Conservation (phyloP, 441 rosid genomes). For the Bocquillonia castaneifolia region DNA sequence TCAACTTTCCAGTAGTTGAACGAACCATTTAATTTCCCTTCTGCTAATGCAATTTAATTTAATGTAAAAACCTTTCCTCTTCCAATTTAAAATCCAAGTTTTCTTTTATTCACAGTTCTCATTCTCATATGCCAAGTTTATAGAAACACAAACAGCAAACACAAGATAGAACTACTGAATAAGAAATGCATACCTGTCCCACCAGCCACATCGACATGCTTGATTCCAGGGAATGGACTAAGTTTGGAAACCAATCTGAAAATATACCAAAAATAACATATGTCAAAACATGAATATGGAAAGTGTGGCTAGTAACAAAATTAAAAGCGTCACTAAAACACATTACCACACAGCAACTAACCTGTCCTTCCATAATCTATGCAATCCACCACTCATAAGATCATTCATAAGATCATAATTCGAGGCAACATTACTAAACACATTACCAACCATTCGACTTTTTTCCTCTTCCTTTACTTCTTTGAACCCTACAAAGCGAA, state of each 20-base stretch:
- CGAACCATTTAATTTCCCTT: background rate
- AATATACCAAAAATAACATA: constrained; percentile 12
- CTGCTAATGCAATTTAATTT: background rate
- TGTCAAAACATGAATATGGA: constrained; percentile 13
- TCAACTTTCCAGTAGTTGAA: background rate
- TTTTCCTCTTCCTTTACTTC: constrained; percentile 82
- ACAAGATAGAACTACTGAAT: constrained; percentile 1
- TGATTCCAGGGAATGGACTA: constrained; percentile 88
- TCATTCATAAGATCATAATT: constrained; percentile 97
- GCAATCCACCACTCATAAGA: constrained; percentile 90
- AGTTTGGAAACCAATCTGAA: constrained; percentile 77
- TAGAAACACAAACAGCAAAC: background rate
- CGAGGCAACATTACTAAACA: constrained; percentile 82
- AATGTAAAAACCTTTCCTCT: background rate
- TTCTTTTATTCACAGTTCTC: background rate
- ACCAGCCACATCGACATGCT: constrained; percentile 98
- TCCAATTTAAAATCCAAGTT: background rate
- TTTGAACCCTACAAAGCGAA: constrained; percentile 66
- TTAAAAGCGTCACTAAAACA: constrained; percentile 7
- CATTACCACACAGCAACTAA: constrained; percentile 23
- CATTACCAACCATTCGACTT: constrained; percentile 72
- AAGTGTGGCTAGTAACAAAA: background rate
- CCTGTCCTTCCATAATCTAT: constrained; percentile 98
- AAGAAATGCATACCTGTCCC: constrained; percentile 60
- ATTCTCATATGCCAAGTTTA: background rate